A percentile compares a stretch with the other conserved stretches of the same genome.
Conservation (phyloP, 345 rosid species). For the Acer negundo region DNA sequence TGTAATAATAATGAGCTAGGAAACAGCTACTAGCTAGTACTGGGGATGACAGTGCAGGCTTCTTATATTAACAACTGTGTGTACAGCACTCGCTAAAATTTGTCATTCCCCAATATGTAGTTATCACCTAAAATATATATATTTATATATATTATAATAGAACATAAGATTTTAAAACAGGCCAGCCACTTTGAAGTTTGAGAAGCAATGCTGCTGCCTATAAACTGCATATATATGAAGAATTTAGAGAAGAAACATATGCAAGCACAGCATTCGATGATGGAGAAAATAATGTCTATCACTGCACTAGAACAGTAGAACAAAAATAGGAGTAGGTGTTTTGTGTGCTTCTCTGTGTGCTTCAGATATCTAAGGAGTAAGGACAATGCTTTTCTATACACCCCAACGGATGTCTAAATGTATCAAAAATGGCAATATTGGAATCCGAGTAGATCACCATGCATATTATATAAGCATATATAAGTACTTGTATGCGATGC, state of each 20-base stretch:
- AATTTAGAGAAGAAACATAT: background rate
- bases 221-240: background rate
- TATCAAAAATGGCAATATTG: conserved; percentile 8
- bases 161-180: background rate
- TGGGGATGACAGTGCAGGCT: background rate
- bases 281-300: background rate
- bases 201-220: background rate
- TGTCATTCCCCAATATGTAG: background rate
- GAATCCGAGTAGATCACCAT: conserved; percentile 23
- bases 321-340: background rate
- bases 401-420: conserved; percentile 4
- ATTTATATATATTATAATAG: background rate
- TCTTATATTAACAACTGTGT: background rate
- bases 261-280: background rate
- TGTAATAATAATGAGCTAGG: background rate
- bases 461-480: too few relatives aligned
- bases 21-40: background rate
- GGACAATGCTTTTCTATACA: background rate
- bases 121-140: background rate
- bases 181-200: background rate
- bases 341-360: conserved; percentile 7
- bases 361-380: conserved; percentile 8
- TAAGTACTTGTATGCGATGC: background rate
- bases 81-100: background rate
- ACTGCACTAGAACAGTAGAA: background rate